These are phyloP conservation scores for Apocynum venetum DNA, from an alignment of 257 asterid genomes.

Conservation along the genomic window DNA sequence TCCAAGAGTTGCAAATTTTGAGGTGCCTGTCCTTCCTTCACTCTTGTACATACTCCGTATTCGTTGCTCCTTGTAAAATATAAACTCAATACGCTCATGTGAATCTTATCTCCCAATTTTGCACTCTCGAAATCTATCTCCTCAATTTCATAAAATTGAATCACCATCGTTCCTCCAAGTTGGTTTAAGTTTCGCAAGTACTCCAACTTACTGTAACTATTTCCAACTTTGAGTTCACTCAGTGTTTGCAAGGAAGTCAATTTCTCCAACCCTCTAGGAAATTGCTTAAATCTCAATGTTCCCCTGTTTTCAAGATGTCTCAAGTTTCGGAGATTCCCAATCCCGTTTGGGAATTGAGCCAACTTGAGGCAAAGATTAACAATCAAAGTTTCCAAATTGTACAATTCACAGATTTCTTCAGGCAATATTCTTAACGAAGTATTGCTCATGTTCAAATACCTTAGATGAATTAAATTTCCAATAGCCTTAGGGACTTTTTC, in stretches of 20 bases:
- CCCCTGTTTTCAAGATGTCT: conserved; percentile 13
- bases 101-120: neutral
- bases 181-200: neutral
- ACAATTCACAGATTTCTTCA: conserved; percentile 13
- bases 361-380: conserved; percentile 4
- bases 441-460: conserved; percentile 15
- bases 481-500: neutral
- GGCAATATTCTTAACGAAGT: conserved; percentile 14
- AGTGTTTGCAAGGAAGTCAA: neutral
- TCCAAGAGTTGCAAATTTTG: too few species aligned
- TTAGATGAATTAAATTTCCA: conserved; percentile 4
- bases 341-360: conserved; percentile 13
- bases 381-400: conserved; percentile 20
- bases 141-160: neutral
- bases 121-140: neutral
- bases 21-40: too few species aligned
- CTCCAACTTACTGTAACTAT: conserved; percentile 4
- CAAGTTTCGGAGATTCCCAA: conserved; percentile 15
- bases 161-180: neutral
- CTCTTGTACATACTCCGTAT: too few species aligned
- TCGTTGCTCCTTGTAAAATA: too few species aligned
- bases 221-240: conserved; percentile 4
- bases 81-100: too few species aligned
- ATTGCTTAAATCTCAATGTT: neutral
- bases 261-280: conserved; percentile 2